Evolutionary conservation across 495 filamentous ascomycete genomes (phyloP), one percentile per base, ranked within the genome.

Genomic region (Margaritispora aquatica): DNA sequence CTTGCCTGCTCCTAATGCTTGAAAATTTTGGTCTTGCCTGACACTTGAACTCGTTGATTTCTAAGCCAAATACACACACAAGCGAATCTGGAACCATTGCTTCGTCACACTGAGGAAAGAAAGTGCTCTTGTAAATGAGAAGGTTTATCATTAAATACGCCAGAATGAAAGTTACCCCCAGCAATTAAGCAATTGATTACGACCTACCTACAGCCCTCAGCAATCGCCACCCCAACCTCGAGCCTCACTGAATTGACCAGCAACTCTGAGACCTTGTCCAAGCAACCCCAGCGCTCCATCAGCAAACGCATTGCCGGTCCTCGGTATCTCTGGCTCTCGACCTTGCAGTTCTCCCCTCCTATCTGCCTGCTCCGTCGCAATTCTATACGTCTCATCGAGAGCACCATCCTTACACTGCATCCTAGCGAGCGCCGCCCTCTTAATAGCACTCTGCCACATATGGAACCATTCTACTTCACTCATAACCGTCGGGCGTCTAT

Each of bases 331-430:
- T 17, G 27, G 31, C n/a, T 15, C 21, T 15, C 17, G 13, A 7
- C 29, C 57, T 20, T 49, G 22, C n/a, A 10, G 8, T 20, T 29
- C 58, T 2, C 62, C 62, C 29, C 58, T 62, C 26, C 22, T 20
- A 57, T 62, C 62, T 13, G 51, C 62, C 21, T 26, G 20, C 27
- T 27, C 55, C 8, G 62, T 67, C 0, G 49, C 57, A 26, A 41
- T 17, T 41, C 65, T 67, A 49, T 64, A 67, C 34, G 55, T 41
- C 50, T 67, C 65, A 58, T 62, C 59, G 10, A 67, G 46, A 8
- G 9, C 27, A 19, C 5, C 50, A 34, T 64, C 50, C 41, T 57
- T 54, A 51, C 59, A 56, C 0, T 46, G 36, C 58, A 64, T 64
- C 31, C 65, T 59, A 10, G 55, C 62, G 19, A 64, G 15, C 3